Evolutionary conservation across 306 rosid genomes (phyloP).

Genomic region (Cucumis melo): DNA sequence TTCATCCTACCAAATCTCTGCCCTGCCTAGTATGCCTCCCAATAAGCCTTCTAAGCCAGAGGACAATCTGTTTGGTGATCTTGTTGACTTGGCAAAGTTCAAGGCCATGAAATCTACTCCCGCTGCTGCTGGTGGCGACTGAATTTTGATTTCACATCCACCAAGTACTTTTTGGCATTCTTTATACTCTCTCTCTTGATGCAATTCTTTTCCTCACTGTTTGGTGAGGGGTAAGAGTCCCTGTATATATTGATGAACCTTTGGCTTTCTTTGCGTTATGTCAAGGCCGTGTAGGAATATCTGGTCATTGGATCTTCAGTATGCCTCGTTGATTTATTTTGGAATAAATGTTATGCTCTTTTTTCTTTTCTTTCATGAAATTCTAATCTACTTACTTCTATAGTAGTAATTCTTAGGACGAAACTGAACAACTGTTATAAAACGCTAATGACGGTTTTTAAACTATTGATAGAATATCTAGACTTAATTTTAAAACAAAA

Average conservation of each 20-base stretch:
- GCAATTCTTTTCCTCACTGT: background rate
- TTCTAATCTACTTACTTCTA: background rate
- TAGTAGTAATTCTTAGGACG: no score
- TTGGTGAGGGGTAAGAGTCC: background rate
- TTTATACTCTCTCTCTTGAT: background rate
- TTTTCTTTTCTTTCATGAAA: background rate
- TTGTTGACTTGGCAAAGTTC: slow-evolving; percentile 71
- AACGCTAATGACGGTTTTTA: no score
- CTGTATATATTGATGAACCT: background rate
- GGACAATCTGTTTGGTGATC: slow-evolving; percentile 91
- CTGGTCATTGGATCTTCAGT: background rate
- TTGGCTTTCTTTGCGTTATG: background rate
- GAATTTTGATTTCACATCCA: slow-evolving; percentile 4
- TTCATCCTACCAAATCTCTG: slow-evolving; percentile 45
- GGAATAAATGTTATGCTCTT: background rate
- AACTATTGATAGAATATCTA: no score
- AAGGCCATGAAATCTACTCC: slow-evolving; percentile 59
- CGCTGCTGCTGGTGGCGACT: slow-evolving; percentile 42
- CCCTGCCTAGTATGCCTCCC: slow-evolving; percentile 44
- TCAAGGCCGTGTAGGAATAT: background rate
- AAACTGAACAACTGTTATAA: no score
- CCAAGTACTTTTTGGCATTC: background rate
- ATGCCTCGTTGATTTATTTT: background rate
- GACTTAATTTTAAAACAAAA: no score
- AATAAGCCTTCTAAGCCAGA: slow-evolving; percentile 76